Percentiles rank a stretch among this genome's conserved stretches.
Conservation (phyloP, 768 basidiomycete genomes). For the Suillus americanus region DNA sequence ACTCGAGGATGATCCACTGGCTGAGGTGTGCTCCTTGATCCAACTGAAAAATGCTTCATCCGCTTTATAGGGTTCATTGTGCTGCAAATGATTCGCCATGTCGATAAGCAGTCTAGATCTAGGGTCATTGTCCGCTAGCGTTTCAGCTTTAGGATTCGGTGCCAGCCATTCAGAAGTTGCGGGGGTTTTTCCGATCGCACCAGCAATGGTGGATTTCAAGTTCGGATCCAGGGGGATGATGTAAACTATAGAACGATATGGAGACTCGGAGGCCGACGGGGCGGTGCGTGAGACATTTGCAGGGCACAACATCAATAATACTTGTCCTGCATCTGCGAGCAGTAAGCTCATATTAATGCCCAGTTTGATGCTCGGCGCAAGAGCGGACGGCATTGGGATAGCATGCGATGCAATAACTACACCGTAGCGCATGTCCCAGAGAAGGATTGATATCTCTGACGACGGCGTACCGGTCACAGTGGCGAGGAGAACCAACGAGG, state of each 20-base stretch:
- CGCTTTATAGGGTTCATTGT: conserved; percentile 48
- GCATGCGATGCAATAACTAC: conserved; percentile 57
- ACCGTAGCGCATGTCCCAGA: conserved; percentile 72
- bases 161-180: conserved; percentile 48
- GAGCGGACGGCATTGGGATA: conserved; percentile 48
- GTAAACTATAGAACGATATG: conserved; percentile 50
- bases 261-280: conserved; percentile 25
- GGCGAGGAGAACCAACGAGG: conserved; percentile 60
- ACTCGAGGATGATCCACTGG: background rate
- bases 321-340: conserved; percentile 43
- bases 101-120: conserved; percentile 35
- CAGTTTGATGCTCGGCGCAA: conserved; percentile 30
- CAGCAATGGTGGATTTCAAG: conserved; percentile 57
- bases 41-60: conserved; percentile 64
- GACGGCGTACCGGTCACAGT: conserved; percentile 31
- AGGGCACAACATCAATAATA: conserved; percentile 43
- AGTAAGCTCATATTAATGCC: conserved; percentile 33
- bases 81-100: conserved; percentile 41
- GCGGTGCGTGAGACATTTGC: conserved; percentile 22
- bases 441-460: conserved; percentile 49
- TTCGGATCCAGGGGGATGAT: conserved; percentile 59
- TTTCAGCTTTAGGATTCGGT: conserved; percentile 4
- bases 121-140: conserved; percentile 18
- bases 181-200: conserved; percentile 55
- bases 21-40: conserved; percentile 40